phyloP scores from a whole-genome alignment of 2,329 filamentous ascomycete genomes.

The Botryosphaeria dothidea region DNA sequence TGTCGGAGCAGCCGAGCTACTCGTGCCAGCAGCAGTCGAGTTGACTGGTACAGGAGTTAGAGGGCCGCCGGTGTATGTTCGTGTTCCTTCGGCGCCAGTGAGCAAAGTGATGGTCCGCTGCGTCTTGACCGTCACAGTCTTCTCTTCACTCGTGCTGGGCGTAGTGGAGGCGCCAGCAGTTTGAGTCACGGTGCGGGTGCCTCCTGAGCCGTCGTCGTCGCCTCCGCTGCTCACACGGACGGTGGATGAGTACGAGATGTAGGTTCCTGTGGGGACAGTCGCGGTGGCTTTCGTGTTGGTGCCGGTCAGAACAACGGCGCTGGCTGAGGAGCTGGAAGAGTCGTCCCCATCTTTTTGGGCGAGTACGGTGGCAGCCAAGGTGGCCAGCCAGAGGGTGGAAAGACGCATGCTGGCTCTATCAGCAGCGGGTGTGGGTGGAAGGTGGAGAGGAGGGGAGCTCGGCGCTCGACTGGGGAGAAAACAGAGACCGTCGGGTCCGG shows the following conservation, averaged over 20 bases:
- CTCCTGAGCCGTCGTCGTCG: background rate
- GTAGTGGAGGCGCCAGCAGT: background rate
- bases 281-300: constrained; percentile 3
- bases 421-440: background rate
- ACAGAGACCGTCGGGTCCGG: constrained; percentile 2
- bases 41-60: background rate
- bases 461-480: constrained; percentile 7
- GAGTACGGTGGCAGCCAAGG: background rate
- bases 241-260: constrained; percentile 16
- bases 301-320: background rate
- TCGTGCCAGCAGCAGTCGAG: constrained; percentile 23
- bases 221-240: constrained; percentile 6
- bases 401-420: constrained; percentile 16
- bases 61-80: constrained; percentile 15
- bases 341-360: constrained; percentile 3
- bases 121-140: constrained; percentile 8
- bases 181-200: background rate
- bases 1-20: constrained; percentile 32
- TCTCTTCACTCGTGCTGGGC: background rate
- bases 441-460: constrained; percentile 4
- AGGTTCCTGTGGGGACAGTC: constrained; percentile 14
- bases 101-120: constrained; percentile 15
- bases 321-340: background rate
- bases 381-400: constrained; percentile 2
- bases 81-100: constrained; percentile 8